Conservation (phyloP, 257 asterid species). For the Capsicum rhomboideum region DNA sequence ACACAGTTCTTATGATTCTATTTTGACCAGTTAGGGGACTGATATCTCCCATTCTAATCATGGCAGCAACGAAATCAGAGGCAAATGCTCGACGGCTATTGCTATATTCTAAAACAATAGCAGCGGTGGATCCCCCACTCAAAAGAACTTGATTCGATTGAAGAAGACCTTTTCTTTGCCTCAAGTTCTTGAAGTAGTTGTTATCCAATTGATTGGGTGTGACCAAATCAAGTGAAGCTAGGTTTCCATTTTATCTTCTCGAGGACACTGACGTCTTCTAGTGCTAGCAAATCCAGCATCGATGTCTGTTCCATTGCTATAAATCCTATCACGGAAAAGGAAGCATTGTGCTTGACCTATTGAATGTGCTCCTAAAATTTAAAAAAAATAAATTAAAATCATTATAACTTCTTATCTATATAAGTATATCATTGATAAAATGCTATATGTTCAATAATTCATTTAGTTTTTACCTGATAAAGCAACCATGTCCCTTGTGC, state of each 20-base stretch:
- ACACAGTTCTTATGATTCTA: too few relatives aligned
- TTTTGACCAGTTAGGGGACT: too few relatives aligned
- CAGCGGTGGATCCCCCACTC: too few relatives aligned
- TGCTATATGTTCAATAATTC: background rate
- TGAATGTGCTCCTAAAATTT: background rate
- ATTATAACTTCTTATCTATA: background rate
- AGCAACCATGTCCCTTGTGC: background rate
- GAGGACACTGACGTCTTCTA: conserved; percentile 1
- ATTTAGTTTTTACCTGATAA: background rate
- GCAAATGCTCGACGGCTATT: too few relatives aligned
- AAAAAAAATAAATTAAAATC: background rate
- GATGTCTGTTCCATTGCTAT: conserved; percentile 32
- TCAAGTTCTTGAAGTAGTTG: too few relatives aligned
- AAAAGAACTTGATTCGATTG: too few relatives aligned
- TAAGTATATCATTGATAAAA: background rate
- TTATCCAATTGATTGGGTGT: too few relatives aligned
- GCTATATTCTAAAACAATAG: too few relatives aligned
- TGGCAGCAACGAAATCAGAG: too few relatives aligned
- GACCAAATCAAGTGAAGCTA: too few relatives aligned
- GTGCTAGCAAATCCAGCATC: conserved; percentile 32
- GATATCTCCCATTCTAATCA: too few relatives aligned
- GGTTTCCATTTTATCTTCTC: background rate
- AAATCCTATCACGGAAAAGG: conserved; percentile 26
- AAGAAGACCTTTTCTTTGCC: too few relatives aligned
- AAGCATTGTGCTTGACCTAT: background rate